Base-by-base conservation (phyloP, 192 early-diverging fungal species). In the Podila epigama region DNA sequence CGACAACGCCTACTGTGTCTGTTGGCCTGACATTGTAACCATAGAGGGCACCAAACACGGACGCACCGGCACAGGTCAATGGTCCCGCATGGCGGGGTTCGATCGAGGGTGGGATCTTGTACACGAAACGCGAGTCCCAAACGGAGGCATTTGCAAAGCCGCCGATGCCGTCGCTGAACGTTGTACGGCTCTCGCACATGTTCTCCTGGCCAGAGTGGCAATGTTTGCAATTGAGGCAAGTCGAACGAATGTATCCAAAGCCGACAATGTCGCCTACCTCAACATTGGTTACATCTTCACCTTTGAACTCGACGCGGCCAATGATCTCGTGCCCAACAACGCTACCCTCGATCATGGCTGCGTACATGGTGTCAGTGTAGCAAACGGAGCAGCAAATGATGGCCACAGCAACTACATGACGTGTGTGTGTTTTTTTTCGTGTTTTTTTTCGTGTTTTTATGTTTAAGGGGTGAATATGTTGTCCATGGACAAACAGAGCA, bases 21-120 rank as follows among this genome's bases (percentile, higher is more conserved):
- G 91, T 92, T 27, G 89, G 82, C 44, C 81, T 86, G 22, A 91
- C 71, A 31, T 83, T 79, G 48, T 87, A 82, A 29, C 85, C 84
- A 48, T 87, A 82, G 48, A 96, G 77, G 3, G 94, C 89, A 2
- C 82, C 80, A 68, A 88, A 95, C 2, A 93, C 89, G 25, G 95
- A 91, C 31, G 87, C 83, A 9, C 94, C 95, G 15, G 94, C 94
- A 72, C 95, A 95, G 68, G 95, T 84, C 42, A 96, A 72, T 3
- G 94, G 90, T 2, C 88, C 91, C 1, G 90, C 91, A 51, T 88
- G 84, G 5, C 81, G 68, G 1, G 86, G 82, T 12, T 81, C 83
- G 20, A 89, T 81, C 7, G 22, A 51, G 1, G 57, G 80, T 5
- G 88, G 88, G 40, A 89, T 86, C 82, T 86, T 87, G 87, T 87